Conservation (phyloP, 768 basidiomycete species). For the Pleurotus citrinopileatus region DNA sequence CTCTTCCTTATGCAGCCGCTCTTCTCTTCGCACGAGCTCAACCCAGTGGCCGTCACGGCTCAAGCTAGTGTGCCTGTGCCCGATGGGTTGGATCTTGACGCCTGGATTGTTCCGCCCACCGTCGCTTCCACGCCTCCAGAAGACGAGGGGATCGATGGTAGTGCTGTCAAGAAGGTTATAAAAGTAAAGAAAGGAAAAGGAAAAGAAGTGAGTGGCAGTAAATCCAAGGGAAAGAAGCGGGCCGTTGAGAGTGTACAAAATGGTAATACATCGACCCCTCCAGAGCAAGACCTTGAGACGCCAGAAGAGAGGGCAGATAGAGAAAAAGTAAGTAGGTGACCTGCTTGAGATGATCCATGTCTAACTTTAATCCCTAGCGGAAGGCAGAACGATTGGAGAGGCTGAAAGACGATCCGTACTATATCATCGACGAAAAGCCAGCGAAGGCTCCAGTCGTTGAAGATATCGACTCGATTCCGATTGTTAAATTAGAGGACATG, state of each 20-base stretch:
- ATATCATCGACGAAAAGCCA: constrained; percentile 67
- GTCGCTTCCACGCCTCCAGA: constrained; percentile 27
- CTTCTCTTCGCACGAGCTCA: constrained; percentile 75
- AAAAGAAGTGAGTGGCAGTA: constrained; percentile 31
- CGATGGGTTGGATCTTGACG: constrained; percentile 81
- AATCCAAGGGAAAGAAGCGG: constrained; percentile 20
- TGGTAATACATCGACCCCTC: constrained; percentile 27
- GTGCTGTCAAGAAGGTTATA: constrained; percentile 47
- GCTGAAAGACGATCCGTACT: constrained; percentile 87
- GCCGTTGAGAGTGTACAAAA: constrained; percentile 25
- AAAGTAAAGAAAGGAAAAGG: constrained; percentile 47
- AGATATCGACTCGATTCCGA: constrained; percentile 90
- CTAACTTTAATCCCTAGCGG: constrained; percentile 39
- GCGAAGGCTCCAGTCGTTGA: constrained; percentile 29
- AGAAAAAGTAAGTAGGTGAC: constrained; percentile 51
- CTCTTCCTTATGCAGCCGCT: constrained; percentile 83
- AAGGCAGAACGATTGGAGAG: constrained; percentile 75
- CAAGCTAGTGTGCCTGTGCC: constrained; percentile 82
- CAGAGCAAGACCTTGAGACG: constrained; percentile 45
- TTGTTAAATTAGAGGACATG: constrained; percentile 79
- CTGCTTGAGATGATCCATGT: neutral
- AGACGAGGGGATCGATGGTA: constrained; percentile 36
- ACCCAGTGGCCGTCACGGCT: constrained; percentile 76
- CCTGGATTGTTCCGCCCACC: constrained; percentile 75
- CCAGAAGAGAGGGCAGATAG: constrained; percentile 57